A percentile compares a stretch with the other conserved stretches of the same genome.
Conservation (phyloP, 1,284 basidiomycete species). For the Fistulina hepatica region DNA sequence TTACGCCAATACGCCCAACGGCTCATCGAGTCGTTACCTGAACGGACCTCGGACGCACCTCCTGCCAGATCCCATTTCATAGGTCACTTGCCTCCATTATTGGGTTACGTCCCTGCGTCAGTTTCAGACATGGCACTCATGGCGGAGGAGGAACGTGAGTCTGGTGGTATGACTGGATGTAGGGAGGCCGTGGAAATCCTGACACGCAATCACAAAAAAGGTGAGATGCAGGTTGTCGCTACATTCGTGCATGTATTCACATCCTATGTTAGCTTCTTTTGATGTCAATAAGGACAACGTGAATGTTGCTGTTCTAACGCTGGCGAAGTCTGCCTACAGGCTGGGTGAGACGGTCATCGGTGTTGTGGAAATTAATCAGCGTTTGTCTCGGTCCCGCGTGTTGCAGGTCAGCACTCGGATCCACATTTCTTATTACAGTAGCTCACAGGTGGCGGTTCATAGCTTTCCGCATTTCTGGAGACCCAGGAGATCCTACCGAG, state of each 20-base stretch:
- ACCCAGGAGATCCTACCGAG: constrained; percentile 74
- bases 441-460: constrained; percentile 7
- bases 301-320: constrained; percentile 80
- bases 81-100: too few species aligned
- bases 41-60: too few species aligned
- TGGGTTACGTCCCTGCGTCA: too few species aligned
- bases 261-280: constrained; percentile 59
- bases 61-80: too few species aligned
- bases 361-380: constrained; percentile 76
- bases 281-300: constrained; percentile 88
- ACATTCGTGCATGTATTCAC: constrained; percentile 1
- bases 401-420: constrained; percentile 46
- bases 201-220: constrained; percentile 80
- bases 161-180: constrained; percentile 54
- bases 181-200: constrained; percentile 86
- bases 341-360: constrained; percentile 85
- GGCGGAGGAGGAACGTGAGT: constrained; percentile 12
- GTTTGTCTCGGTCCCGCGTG: constrained; percentile 47
- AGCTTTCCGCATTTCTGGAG: constrained; percentile 80
- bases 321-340: constrained; percentile 80
- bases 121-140: too few species aligned
- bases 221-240: constrained; percentile 33
- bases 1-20: too few species aligned
- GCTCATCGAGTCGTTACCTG: too few species aligned
- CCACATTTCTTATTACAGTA: background rate